Conservation (phyloP, 768 basidiomycete species). For the Serendipita sp. region DNA sequence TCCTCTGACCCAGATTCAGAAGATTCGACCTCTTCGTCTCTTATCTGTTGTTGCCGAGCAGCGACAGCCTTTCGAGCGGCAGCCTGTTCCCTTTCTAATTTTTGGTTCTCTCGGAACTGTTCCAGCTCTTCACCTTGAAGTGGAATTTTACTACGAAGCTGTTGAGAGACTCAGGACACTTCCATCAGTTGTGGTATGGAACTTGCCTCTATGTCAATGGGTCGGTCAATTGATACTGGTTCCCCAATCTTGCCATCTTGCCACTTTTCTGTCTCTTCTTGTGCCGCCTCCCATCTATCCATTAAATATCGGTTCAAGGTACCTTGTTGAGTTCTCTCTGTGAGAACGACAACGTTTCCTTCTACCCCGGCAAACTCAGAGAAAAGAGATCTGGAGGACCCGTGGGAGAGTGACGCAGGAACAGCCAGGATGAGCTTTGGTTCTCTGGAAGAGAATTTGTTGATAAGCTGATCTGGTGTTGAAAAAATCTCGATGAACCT, state of each 20-base stretch:
- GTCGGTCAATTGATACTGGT: slow-evolving; percentile 66
- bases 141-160: slow-evolving; percentile 84
- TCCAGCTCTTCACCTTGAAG: slow-evolving; percentile 82
- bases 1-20: slow-evolving; percentile 49
- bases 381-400: slow-evolving; percentile 76
- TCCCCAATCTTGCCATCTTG: slow-evolving; percentile 80
- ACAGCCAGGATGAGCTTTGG: slow-evolving; percentile 91
- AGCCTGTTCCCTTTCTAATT: slow-evolving; percentile 62
- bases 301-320: slow-evolving; percentile 68
- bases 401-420: slow-evolving; percentile 84
- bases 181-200: not conserved
- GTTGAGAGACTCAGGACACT: not conserved
- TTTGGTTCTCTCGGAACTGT: slow-evolving; percentile 58
- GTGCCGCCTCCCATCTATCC: slow-evolving; percentile 70
- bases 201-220: slow-evolving; percentile 47
- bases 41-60: slow-evolving; percentile 68
- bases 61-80: slow-evolving; percentile 73
- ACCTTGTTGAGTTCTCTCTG: slow-evolving; percentile 59
- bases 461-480: slow-evolving; percentile 60
- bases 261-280: slow-evolving; percentile 70
- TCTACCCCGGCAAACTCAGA: slow-evolving; percentile 68
- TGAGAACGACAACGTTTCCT: slow-evolving; percentile 78
- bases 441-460: slow-evolving; percentile 69
- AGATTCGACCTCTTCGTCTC: slow-evolving; percentile 47
- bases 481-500: slow-evolving; percentile 90